Evolutionary conservation across 352 stramenopile species (phyloP).

Genomic region (Aphanomyces invadans): DNA sequence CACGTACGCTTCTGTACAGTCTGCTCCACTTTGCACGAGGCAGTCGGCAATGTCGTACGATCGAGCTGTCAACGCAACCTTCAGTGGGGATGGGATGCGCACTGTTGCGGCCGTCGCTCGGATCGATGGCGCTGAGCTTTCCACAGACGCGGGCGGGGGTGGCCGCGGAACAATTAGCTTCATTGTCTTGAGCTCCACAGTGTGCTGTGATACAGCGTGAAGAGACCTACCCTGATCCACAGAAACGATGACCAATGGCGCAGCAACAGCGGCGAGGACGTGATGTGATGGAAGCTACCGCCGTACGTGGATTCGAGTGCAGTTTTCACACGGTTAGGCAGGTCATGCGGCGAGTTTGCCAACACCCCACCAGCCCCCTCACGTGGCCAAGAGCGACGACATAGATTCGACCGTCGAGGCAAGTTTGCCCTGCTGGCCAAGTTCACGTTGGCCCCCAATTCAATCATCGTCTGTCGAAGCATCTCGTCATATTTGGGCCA

Average conservation of each 20-base stretch:
- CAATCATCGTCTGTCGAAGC: not conserved
- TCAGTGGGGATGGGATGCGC: not conserved
- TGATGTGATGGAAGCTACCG: no score
- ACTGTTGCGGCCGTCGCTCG: not conserved
- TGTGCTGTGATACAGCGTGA: not conserved
- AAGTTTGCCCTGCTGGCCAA: not conserved
- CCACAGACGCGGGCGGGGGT: not conserved
- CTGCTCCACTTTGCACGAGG: not conserved
- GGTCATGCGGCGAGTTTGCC: no score
- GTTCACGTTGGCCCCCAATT: not conserved
- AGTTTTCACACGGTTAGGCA: no score
- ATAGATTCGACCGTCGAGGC: not conserved
- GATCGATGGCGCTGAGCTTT: not conserved
- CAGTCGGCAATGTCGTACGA: not conserved
- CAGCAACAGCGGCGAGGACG: no score
- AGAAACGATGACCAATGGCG: not conserved
- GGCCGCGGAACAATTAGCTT: not conserved
- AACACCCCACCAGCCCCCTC: no score
- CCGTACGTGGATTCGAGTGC: not conserved
- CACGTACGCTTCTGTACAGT: no score
- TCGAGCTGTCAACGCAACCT: not conserved
- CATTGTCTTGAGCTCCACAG: conserved; percentile 10
- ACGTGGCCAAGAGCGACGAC: not conserved
- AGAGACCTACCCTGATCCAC: not conserved
- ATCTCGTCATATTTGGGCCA: no score